phyloP scores from a whole-genome alignment of 2,329 filamentous ascomycete genomes.

The Cladosporium sp. region DNA sequence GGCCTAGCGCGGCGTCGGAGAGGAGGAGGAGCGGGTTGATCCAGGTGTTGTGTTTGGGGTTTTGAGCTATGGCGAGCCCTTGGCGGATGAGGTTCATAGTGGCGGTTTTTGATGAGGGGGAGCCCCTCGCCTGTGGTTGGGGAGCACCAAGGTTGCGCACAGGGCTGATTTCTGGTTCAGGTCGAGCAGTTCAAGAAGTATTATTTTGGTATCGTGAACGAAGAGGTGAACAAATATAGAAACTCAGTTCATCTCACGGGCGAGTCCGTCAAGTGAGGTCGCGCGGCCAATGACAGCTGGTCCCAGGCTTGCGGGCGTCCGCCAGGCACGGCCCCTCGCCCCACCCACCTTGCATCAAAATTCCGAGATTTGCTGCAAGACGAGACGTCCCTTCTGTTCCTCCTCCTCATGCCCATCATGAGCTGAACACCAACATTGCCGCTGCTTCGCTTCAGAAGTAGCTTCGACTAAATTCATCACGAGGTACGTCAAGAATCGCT shows the following conservation, averaged over 20 bases:
- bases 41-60: constrained; percentile 54
- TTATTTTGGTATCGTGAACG: too few relatives aligned
- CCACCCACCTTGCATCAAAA: constrained; percentile 4
- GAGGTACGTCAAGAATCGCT: neutral
- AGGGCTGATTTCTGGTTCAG: too few relatives aligned
- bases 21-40: constrained; percentile 61
- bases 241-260: neutral
- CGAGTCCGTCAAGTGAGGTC: constrained; percentile 2
- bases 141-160: too few relatives aligned
- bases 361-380: constrained; percentile 6
- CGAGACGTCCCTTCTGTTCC: neutral
- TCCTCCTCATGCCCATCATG: constrained; percentile 7
- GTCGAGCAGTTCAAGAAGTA: too few relatives aligned
- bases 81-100: constrained; percentile 34
- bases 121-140: too few relatives aligned
- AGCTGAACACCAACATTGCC: constrained; percentile 9
- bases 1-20: constrained; percentile 65
- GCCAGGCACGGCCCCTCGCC: neutral
- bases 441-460: constrained; percentile 8
- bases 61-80: constrained; percentile 39
- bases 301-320: neutral
- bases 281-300: neutral
- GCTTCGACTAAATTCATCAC: neutral
- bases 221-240: too few relatives aligned
- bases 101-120: neutral